Conservation (phyloP, 495 filamentous ascomycete genomes). For the Penicillium herquei region DNA sequence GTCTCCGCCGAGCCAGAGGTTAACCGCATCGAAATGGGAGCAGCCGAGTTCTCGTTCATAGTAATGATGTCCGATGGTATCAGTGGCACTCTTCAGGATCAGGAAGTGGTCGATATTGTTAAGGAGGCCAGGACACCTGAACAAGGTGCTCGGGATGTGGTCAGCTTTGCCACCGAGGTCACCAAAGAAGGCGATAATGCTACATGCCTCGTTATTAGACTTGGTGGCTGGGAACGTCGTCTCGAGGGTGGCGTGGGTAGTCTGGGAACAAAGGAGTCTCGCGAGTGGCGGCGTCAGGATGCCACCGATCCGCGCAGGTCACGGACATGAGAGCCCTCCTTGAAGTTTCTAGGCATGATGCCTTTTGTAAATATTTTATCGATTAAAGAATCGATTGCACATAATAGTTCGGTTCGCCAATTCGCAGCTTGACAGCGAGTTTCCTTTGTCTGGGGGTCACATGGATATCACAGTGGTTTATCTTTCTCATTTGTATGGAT, state of each 20-base stretch:
- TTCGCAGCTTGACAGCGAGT: not conserved
- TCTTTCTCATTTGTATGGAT: conserved; percentile 15
- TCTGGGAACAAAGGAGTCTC: conserved; percentile 83
- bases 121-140: conserved; percentile 92
- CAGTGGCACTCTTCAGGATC: conserved; percentile 75
- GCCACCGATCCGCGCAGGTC: conserved; percentile 78
- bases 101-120: conserved; percentile 93
- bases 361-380: conserved; percentile 5
- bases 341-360: not conserved
- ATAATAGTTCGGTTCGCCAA: conserved; percentile 1
- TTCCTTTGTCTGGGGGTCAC: not conserved
- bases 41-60: conserved; percentile 83
- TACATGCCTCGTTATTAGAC: conserved; percentile 85
- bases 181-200: conserved; percentile 84
- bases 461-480: not conserved
- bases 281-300: conserved; percentile 81
- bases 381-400: not conserved
- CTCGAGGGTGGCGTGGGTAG: conserved; percentile 84
- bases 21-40: conserved; percentile 64
- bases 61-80: conserved; percentile 88
- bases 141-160: conserved; percentile 73
- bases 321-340: conserved; percentile 42
- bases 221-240: conserved; percentile 94
- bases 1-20: conserved; percentile 93
- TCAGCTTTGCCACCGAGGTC: conserved; percentile 84